Percentiles rank a stretch among this genome's conserved stretches.
These are phyloP conservation scores for Clitoria ternatea DNA, from an alignment of 306 rosid species.

Conservation along the genomic window DNA sequence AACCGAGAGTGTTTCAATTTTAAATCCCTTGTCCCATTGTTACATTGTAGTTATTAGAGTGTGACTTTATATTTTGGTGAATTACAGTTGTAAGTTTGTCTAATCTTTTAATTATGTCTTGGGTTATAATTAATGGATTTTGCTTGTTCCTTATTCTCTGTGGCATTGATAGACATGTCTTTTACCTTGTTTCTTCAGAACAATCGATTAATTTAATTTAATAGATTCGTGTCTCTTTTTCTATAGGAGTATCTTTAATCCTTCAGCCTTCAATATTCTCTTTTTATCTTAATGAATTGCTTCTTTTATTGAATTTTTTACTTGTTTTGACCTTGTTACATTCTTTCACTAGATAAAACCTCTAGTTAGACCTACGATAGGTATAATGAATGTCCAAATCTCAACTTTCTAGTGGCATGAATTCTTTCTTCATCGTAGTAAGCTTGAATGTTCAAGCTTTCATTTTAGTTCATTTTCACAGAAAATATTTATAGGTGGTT, in stretches of 20 bases:
- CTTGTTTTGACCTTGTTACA: neutral
- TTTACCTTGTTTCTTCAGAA: neutral
- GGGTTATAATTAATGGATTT: neutral
- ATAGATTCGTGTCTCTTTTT: neutral
- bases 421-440: slow-evolving; percentile 87
- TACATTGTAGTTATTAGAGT: neutral
- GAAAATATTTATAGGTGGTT: slow-evolving; percentile 3
- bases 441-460: slow-evolving; percentile 11
- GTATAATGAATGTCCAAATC: slow-evolving; percentile 76
- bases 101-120: neutral
- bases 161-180: neutral
- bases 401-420: slow-evolving; percentile 86
- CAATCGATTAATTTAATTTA: neutral
- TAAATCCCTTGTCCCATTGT: neutral
- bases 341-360: slow-evolving; percentile 71
- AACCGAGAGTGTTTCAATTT: neutral
- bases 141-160: neutral
- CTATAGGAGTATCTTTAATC: neutral
- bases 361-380: slow-evolving; percentile 82
- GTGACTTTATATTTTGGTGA: neutral
- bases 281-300: neutral
- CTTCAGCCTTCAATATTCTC: neutral
- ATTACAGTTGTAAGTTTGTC: neutral
- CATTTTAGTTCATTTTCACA: slow-evolving; percentile 11
- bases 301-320: neutral